A percentile compares a stretch with the other conserved stretches of the same genome.
Conservation (phyloP, 2,329 filamentous ascomycete genomes). For the Xylariales sp. region DNA sequence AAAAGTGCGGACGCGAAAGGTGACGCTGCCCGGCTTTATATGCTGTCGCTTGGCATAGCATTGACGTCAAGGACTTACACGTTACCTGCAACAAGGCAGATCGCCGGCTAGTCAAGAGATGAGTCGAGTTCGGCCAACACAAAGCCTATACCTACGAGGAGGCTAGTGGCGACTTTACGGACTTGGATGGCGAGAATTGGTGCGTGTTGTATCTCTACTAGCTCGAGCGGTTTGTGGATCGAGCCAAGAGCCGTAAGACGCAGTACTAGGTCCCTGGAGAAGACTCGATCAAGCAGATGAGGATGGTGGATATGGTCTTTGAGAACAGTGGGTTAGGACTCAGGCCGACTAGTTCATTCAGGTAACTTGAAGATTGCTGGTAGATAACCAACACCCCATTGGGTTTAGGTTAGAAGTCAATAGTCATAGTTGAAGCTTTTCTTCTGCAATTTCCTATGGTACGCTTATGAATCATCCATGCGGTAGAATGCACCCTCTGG, state of each 20-base stretch:
- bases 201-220: conserved; percentile 43
- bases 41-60: conserved; percentile 27
- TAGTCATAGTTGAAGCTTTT: too few relatives aligned
- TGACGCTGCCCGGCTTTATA: conserved; percentile 27
- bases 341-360: conserved; percentile 14
- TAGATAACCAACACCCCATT: too few relatives aligned
- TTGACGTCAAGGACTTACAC: conserved; percentile 31
- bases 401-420: too few relatives aligned
- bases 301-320: conserved; percentile 43
- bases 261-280: conserved; percentile 35
- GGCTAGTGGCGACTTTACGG: conserved; percentile 18
- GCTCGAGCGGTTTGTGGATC: conserved; percentile 45
- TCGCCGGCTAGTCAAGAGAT: conserved; percentile 18
- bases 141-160: conserved; percentile 33
- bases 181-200: conserved; percentile 27
- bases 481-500: too few relatives aligned
- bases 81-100: conserved; percentile 21
- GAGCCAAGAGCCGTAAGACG: conserved; percentile 32
- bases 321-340: conserved; percentile 30
- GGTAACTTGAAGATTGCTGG: too few relatives aligned
- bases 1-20: conserved; percentile 21
- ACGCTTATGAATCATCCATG: too few relatives aligned
- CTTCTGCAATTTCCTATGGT: too few relatives aligned
- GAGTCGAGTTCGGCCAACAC: conserved; percentile 19
- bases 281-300: conserved; percentile 41